Base-by-base conservation (phyloP, 2,329 filamentous ascomycete genomes). In the Zymoseptoria brevis region DNA sequence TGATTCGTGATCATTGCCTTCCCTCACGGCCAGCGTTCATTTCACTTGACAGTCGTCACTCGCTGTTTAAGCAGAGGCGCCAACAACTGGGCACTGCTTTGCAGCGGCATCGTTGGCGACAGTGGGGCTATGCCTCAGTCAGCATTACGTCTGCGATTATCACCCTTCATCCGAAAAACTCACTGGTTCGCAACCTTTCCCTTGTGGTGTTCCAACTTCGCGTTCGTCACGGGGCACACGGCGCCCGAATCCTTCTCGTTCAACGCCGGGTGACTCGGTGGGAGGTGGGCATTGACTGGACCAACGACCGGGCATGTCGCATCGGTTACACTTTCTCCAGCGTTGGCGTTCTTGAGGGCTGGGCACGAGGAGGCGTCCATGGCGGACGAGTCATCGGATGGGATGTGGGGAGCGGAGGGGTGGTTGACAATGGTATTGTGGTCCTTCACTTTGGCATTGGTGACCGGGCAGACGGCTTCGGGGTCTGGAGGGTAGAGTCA, bases 171-270 rank as follows among this genome's bases (percentile, higher is more conserved):
- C 7, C 8, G 26, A 29, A 8, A 2, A 16, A 62, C 35, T 45
- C 35, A 45, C 35, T 78, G 76, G 55, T 65, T 66, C 49, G 71
- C 67, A 8, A 78, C 73, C 68, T 77, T 77, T 7, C 68, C 66
- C 70, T 74, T 71, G 58, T 78, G 76, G 57, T 78, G 76, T 22
- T 71, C 73, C 11, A 77, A 68, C 6, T 68, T 75, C 5, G 75
- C 76, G 64, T 76, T 76, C 22, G 75, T 77, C n/a, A 77, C 71
- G 0, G 75, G 75, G 58, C 75, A 77, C 7, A 76, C 69, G 8
- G 74, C 70, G 4, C 71, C 74, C 19, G 72, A 61, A 1, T 73
- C 70, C 45, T 73, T 72, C 59, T 73, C 71, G 11, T 67, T 70
- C 60, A 75, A 68, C 51, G 70, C 68, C 1, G 76, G 76, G 61